Evolutionary conservation across 331 rosid species (phyloP), one percentile per base, ranked within the genome.

Genomic region (Quercus phellos): DNA sequence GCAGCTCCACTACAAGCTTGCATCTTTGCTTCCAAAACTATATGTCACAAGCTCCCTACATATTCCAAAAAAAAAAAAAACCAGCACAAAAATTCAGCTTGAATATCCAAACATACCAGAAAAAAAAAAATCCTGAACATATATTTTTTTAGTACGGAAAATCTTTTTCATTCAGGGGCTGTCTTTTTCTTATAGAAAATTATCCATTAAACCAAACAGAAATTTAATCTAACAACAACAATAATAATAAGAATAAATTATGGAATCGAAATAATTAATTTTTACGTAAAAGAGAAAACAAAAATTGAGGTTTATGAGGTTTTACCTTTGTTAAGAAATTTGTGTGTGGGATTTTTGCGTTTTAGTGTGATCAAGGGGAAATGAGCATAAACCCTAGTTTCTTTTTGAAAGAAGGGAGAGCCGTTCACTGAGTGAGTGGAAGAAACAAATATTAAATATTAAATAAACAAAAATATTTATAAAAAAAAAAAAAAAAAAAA

Each of bases 1-100:
- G 93, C 80, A 77, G 85, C 83, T 81, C 96, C 89, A 67, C 81
- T 43, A 51, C 82, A 80, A 12, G 89, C 86, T 75, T 90, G 94
- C 98, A 93, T 93, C 59, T 64, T 87, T 21, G 68, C 80, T 70
- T 78, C 64, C 34, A 34, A 81, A 59, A 24, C 74, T 24, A 70
- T 19, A 16, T 66, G 29, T 35, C 74, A 68, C 66, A 70, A 55
- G 19, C 76, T 50, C 22, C 81, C 81, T 81, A 67, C 54, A 51
- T 5, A 70, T 26, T 32, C 11, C 80, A 2, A 6, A 35, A 32
- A 30, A 68, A 78, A 1, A 34, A 68, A 78, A 69, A 51, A 0
- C 18, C 17, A 75, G 55, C n/a, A 4, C 13, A 42, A 2, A 42
- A 42, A 1, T 42, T 42, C 51, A 9, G 51, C 51, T 42, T 42